Evolutionary conservation across 2,329 filamentous ascomycete species (phyloP).

Genomic region (Neoscytalidium dimidiatum): DNA sequence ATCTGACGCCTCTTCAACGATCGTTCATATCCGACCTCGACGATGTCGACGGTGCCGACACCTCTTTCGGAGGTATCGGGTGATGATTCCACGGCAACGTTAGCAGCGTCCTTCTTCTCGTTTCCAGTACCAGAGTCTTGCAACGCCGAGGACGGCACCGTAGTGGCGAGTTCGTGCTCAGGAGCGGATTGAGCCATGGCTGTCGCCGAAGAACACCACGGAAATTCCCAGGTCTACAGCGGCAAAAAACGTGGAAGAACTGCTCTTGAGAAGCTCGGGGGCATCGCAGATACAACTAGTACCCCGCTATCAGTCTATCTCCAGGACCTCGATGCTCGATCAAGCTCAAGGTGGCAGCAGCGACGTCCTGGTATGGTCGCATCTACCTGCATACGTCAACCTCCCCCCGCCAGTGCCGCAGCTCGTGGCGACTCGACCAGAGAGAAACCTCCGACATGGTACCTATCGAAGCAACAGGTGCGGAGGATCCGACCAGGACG

Average conservation of each 20-base stretch:
- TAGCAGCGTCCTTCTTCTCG: background rate
- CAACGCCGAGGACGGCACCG: background rate
- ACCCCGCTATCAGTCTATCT: background rate
- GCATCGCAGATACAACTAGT: background rate
- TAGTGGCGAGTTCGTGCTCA: background rate
- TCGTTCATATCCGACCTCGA: slow-evolving; percentile 16
- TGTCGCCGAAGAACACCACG: background rate
- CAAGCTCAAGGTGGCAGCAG: background rate
- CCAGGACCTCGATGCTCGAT: background rate
- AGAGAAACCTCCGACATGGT: background rate
- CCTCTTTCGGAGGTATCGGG: background rate
- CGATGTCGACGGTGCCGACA: slow-evolving; percentile 2
- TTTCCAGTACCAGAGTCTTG: background rate
- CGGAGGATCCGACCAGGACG: background rate
- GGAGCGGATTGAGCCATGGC: background rate
- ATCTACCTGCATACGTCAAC: background rate
- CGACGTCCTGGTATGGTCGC: background rate
- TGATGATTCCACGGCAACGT: slow-evolving; percentile 6
- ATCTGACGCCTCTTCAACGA: slow-evolving; percentile 17
- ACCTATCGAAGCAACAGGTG: background rate
- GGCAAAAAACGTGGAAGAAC: background rate
- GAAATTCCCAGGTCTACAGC: background rate
- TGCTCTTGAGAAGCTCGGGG: background rate
- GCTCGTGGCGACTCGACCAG: background rate
- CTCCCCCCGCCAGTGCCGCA: background rate